phyloP scores from a whole-genome alignment of 225 moss, liverwort and hornwort species.

The Physcomitrium patens region DNA sequence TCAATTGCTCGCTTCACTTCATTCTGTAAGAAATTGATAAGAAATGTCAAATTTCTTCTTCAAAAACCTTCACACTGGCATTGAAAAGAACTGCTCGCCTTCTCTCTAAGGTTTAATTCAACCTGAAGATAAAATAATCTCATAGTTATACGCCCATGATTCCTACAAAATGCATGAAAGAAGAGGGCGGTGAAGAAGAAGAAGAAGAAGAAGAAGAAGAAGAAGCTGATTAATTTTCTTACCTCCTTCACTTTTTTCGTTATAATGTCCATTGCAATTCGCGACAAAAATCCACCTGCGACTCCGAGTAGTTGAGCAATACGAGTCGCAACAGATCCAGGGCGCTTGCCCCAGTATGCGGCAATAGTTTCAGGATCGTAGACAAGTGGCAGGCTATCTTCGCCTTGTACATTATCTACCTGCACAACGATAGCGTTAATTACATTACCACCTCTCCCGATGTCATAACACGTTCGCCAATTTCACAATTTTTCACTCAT shows the following conservation, averaged over 20 bases:
- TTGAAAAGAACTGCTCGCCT: slow-evolving; percentile 2
- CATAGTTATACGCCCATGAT: neutral
- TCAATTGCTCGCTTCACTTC: slow-evolving; percentile 98
- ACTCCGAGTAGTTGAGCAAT: slow-evolving; percentile 84
- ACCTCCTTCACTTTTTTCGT: slow-evolving; percentile 88
- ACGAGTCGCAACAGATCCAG: slow-evolving; percentile 87
- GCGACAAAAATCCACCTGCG: slow-evolving; percentile 87
- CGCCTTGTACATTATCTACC: slow-evolving; percentile 73
- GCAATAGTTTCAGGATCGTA: slow-evolving; percentile 86
- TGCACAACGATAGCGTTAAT: slow-evolving; percentile 35
- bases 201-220: neutral
- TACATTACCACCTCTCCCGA: neutral
- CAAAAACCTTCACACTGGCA: neutral
- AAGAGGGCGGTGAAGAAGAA: neutral
- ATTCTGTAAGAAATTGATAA: slow-evolving; percentile 56
- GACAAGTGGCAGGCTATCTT: slow-evolving; percentile 68
- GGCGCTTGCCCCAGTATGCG: slow-evolving; percentile 92
- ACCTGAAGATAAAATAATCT: neutral
- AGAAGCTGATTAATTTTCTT: neutral
- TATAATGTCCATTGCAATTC: slow-evolving; percentile 80
- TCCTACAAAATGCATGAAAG: neutral
- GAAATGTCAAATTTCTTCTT: slow-evolving; percentile 11
- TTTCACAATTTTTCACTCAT: neutral
- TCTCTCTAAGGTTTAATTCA: neutral
- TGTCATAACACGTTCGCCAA: neutral